These are phyloP conservation scores for Calonectria pseudoreteaudii DNA, from an alignment of 2,329 filamentous ascomycete genomes.

Conservation along the genomic window DNA sequence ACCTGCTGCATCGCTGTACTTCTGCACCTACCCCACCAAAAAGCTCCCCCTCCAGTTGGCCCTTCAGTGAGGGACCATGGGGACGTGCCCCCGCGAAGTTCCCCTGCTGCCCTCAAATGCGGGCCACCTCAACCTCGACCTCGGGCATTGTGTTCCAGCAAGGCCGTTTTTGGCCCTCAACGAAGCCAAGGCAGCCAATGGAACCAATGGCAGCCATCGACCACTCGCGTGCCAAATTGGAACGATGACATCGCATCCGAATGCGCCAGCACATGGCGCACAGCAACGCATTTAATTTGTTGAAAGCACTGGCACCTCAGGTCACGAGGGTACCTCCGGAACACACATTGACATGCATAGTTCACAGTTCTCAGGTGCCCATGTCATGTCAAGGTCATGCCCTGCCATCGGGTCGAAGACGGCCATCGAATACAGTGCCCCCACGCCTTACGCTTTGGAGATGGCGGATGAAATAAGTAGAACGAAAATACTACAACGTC, in stretches of 20 bases:
- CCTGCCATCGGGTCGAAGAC: background rate
- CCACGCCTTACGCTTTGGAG: background rate
- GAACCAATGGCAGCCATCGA: constrained; percentile 20
- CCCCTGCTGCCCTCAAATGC: background rate
- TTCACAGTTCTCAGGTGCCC: background rate
- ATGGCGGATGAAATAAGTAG: background rate
- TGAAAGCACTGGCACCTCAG: background rate
- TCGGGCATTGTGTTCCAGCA: constrained; percentile 1
- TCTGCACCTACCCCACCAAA: constrained; percentile 20
- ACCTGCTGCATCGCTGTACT: background rate
- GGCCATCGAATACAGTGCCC: background rate
- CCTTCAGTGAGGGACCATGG: background rate
- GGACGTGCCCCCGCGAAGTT: background rate
- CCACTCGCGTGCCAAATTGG: constrained; percentile 43
- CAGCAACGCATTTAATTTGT: constrained; percentile 34
- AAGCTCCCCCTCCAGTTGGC: constrained; percentile 5
- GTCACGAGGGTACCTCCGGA: constrained; percentile 7
- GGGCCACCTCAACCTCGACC: background rate
- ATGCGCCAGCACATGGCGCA: constrained; percentile 36
- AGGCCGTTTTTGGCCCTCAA: background rate
- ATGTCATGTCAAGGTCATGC: background rate
- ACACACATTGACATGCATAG: background rate
- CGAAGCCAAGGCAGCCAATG: constrained; percentile 41
- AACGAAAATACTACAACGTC: background rate
- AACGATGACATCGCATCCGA: constrained; percentile 34